A percentile compares a stretch with the other conserved stretches of the same genome.
Conservation (phyloP, 805 yeast species). For the Kockiozyma suomiensis region DNA sequence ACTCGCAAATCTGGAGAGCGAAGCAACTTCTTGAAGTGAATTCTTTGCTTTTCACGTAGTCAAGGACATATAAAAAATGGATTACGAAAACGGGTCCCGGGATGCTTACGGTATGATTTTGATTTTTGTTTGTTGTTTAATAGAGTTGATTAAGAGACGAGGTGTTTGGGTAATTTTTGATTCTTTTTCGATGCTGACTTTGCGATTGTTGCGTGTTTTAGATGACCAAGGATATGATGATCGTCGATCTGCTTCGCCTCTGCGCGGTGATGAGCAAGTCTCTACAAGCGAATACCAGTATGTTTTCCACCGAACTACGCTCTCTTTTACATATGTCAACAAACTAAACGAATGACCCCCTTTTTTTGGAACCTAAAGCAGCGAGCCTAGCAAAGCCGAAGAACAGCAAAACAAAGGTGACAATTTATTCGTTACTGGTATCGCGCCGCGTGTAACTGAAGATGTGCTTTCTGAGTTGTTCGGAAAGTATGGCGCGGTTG, state of each 20-base stretch:
- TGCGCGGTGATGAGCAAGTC: conserved; percentile 19
- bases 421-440: conserved; percentile 44
- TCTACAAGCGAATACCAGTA: conserved; percentile 10
- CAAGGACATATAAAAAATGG: too few relatives aligned
- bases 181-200: too few relatives aligned
- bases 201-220: too few relatives aligned
- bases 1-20: too few relatives aligned
- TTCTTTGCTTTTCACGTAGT: too few relatives aligned
- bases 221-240: conserved; percentile 28
- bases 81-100: conserved; percentile 28
- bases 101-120: conserved; percentile 23
- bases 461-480: conserved; percentile 41
- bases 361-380: not conserved
- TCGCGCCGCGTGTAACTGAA: conserved; percentile 41
- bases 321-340: not conserved
- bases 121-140: not conserved
- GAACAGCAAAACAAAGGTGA: conserved; percentile 40
- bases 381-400: not conserved
- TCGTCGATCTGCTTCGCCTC: conserved; percentile 31
- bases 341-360: not conserved
- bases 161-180: too few relatives aligned
- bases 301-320: not conserved
- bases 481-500: conserved; percentile 40
- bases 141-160: not conserved
- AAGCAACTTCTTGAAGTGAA: too few relatives aligned